These are phyloP conservation scores for Cladosporium sp. DNA, from an alignment of 2,329 filamentous ascomycete species.

Conservation along the genomic window DNA sequence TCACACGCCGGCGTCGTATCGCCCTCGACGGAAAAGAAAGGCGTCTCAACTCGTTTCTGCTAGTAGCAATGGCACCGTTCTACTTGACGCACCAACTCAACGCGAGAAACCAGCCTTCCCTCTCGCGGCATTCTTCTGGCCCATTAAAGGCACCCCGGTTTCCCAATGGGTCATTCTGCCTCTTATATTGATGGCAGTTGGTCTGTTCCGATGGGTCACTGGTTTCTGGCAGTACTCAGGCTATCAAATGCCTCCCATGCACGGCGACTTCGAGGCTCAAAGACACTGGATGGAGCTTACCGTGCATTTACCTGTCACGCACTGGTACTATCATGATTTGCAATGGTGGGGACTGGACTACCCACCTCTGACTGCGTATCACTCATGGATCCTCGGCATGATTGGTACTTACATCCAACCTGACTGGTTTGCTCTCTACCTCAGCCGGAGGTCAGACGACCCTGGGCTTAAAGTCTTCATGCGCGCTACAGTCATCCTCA, in stretches of 20 bases:
- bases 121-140: constrained; percentile 90
- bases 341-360: constrained; percentile 99
- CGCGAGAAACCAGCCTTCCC: constrained; percentile 68
- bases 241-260: constrained; percentile 77
- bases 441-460: constrained; percentile 77
- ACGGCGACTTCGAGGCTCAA: constrained; percentile 96
- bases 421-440: constrained; percentile 80
- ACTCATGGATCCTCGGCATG: constrained; percentile 91
- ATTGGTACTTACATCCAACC: constrained; percentile 75
- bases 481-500: constrained; percentile 84
- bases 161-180: constrained; percentile 93
- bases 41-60: constrained; percentile 33
- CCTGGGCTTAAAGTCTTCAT: constrained; percentile 85
- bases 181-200: constrained; percentile 81
- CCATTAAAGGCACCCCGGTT: constrained; percentile 66
- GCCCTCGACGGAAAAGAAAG: constrained; percentile 40
- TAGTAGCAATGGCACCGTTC: constrained; percentile 41
- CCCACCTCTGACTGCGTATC: constrained; percentile 93
- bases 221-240: constrained; percentile 95
- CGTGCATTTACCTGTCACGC: constrained; percentile 77
- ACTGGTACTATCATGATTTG: constrained; percentile 97
- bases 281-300: constrained; percentile 99
- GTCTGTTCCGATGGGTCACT: constrained; percentile 87
- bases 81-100: constrained; percentile 12
- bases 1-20: constrained; percentile 20